phyloP scores from a whole-genome alignment of 2,329 filamentous ascomycete species.

The Onygena corvina region DNA sequence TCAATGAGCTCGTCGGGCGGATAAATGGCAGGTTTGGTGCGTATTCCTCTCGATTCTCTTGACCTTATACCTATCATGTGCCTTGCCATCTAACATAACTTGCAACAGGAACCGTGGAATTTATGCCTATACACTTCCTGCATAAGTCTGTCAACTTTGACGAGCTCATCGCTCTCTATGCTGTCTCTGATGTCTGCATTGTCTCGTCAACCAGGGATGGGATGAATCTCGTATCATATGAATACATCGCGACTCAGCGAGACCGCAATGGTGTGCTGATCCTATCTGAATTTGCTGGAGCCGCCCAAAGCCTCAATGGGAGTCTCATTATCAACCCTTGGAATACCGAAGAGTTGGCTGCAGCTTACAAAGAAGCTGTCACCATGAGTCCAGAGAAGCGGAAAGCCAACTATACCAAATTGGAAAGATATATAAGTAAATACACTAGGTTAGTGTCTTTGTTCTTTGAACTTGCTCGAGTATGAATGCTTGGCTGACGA shows the following conservation, averaged over 20 bases:
- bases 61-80: neutral
- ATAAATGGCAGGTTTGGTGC: slow-evolving; percentile 88
- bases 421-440: slow-evolving; percentile 92
- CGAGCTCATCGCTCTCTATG: slow-evolving; percentile 86
- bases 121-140: slow-evolving; percentile 97
- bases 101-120: slow-evolving; percentile 66
- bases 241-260: slow-evolving; percentile 90
- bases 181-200: slow-evolving; percentile 80
- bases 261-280: slow-evolving; percentile 88
- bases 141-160: slow-evolving; percentile 94
- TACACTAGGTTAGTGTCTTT: slow-evolving; percentile 58
- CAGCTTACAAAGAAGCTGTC: slow-evolving; percentile 89
- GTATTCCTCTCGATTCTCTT: too few relatives aligned
- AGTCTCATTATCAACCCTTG: slow-evolving; percentile 93
- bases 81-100: slow-evolving; percentile 12
- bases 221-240: slow-evolving; percentile 97
- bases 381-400: slow-evolving; percentile 89
- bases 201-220: slow-evolving; percentile 94
- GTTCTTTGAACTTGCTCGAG: neutral
- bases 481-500: neutral
- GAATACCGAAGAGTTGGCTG: slow-evolving; percentile 93
- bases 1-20: slow-evolving; percentile 90
- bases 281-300: slow-evolving; percentile 90
- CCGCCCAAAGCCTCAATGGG: slow-evolving; percentile 86
- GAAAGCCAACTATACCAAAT: slow-evolving; percentile 73